phyloP scores from a whole-genome alignment of 2,329 filamentous ascomycete species.

The Verticillium zaregamsianum region DNA sequence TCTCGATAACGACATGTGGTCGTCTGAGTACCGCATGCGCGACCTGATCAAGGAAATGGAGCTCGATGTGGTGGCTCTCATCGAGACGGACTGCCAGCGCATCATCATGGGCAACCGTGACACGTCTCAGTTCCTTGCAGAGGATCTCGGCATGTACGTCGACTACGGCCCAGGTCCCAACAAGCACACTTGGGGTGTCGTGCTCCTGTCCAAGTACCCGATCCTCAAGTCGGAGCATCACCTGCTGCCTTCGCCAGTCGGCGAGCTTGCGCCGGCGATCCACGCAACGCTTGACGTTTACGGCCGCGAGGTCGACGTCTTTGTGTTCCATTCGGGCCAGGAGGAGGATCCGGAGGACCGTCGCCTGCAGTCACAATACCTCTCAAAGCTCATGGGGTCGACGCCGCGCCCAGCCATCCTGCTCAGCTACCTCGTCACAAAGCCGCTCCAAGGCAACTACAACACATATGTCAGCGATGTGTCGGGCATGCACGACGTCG shows the following conservation, averaged over 20 bases:
- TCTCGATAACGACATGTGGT: conserved; percentile 98
- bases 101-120: conserved; percentile 99
- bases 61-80: conserved; percentile 90
- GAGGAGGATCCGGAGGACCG: conserved; percentile 94
- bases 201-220: conserved; percentile 92
- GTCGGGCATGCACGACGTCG: conserved; percentile 94
- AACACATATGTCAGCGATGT: conserved; percentile 85
- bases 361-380: conserved; percentile 78
- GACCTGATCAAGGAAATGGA: conserved; percentile 91
- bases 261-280: conserved; percentile 92
- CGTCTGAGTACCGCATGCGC: conserved; percentile 88
- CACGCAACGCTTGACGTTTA: conserved; percentile 95
- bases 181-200: conserved; percentile 97
- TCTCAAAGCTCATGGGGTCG: conserved; percentile 82
- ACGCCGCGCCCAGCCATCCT: conserved; percentile 77
- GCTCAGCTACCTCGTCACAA: conserved; percentile 88
- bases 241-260: conserved; percentile 85
- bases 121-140: conserved; percentile 88
- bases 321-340: conserved; percentile 98
- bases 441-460: conserved; percentile 89
- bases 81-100: conserved; percentile 89
- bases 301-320: conserved; percentile 83
- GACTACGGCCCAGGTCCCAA: conserved; percentile 96
- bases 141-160: conserved; percentile 97
- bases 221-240: conserved; percentile 97